These are phyloP conservation scores for Penicillium janthinellum DNA, from an alignment of 2,329 filamentous ascomycete genomes.

Conservation along the genomic window DNA sequence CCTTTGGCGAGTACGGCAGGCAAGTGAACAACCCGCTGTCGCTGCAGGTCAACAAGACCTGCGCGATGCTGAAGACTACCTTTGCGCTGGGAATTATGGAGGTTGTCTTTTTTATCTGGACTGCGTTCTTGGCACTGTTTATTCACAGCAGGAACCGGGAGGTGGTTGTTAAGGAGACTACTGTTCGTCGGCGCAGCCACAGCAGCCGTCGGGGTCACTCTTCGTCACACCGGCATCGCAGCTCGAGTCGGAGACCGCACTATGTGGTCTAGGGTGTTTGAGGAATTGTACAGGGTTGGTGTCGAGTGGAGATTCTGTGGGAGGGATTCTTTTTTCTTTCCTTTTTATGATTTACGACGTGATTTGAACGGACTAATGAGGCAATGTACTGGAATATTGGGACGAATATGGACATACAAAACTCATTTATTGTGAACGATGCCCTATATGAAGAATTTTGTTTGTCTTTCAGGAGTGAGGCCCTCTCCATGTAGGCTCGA, in stretches of 20 bases:
- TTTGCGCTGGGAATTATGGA: constrained; percentile 94
- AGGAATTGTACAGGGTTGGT: not conserved
- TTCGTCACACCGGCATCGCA: constrained; percentile 32
- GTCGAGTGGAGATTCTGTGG: constrained; percentile 1
- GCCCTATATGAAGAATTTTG: not conserved
- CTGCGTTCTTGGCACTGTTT: constrained; percentile 66
- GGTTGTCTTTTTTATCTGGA: constrained; percentile 75
- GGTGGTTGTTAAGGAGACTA: constrained; percentile 44
- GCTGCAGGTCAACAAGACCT: constrained; percentile 69
- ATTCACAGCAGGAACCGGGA: constrained; percentile 38
- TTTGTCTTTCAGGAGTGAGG: not conserved
- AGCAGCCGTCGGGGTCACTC: constrained; percentile 39
- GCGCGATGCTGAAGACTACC: constrained; percentile 86
- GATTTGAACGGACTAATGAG: constrained; percentile 21
- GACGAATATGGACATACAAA: not conserved
- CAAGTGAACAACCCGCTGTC: constrained; percentile 52
- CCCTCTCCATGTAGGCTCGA: not conserved
- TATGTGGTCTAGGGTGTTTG: constrained; percentile 38
- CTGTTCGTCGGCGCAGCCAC: constrained; percentile 37
- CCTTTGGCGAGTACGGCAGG: constrained; percentile 58
- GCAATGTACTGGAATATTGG: constrained; percentile 3
- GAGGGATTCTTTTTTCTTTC: not conserved
- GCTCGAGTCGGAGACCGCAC: constrained; percentile 31
- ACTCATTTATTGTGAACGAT: not conserved
- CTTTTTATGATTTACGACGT: constrained; percentile 18